Conservation (phyloP, 2,329 filamentous ascomycete species). For the Aureobasidium subglaciale region DNA sequence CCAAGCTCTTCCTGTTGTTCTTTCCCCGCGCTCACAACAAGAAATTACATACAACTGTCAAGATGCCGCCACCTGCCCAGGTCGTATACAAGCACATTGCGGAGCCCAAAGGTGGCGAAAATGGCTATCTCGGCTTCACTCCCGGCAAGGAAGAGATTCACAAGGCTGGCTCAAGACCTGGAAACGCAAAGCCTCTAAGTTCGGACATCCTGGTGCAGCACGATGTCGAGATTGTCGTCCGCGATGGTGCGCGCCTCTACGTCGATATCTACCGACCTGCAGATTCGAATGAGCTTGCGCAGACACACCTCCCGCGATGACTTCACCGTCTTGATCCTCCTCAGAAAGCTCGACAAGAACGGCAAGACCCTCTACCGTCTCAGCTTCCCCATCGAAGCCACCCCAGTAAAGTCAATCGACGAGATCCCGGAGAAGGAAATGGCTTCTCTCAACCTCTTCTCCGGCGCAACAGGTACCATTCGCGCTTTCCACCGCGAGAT, state of each 20-base stretch:
- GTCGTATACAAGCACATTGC: slow-evolving; percentile 26
- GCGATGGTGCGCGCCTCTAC: slow-evolving; percentile 37
- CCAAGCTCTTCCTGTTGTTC: not conserved
- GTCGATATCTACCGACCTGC: slow-evolving; percentile 40
- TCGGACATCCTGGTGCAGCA: slow-evolving; percentile 37
- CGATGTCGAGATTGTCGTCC: slow-evolving; percentile 37
- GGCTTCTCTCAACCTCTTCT: not conserved
- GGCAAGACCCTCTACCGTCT: not conserved
- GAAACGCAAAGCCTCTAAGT: slow-evolving; percentile 29
- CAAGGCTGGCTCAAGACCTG: slow-evolving; percentile 31
- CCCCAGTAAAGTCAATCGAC: not conserved
- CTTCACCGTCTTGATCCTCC: slow-evolving; percentile 14
- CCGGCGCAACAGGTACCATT: slow-evolving; percentile 21
- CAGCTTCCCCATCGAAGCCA: slow-evolving; percentile 2
- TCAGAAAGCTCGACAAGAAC: not conserved
- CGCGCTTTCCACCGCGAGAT: slow-evolving; percentile 39
- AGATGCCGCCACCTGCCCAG: not conserved
- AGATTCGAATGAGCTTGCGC: slow-evolving; percentile 19
- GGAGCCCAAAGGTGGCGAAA: slow-evolving; percentile 33
- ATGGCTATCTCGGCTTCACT: slow-evolving; percentile 36
- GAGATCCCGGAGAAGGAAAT: slow-evolving; percentile 29
- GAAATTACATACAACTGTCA: not conserved
- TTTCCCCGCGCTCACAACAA: not conserved
- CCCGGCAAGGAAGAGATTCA: slow-evolving; percentile 35
- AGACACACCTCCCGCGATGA: slow-evolving; percentile 19